Evolutionary conservation across 805 yeast genomes (phyloP).

Genomic region (Yamadazyma olivae): DNA sequence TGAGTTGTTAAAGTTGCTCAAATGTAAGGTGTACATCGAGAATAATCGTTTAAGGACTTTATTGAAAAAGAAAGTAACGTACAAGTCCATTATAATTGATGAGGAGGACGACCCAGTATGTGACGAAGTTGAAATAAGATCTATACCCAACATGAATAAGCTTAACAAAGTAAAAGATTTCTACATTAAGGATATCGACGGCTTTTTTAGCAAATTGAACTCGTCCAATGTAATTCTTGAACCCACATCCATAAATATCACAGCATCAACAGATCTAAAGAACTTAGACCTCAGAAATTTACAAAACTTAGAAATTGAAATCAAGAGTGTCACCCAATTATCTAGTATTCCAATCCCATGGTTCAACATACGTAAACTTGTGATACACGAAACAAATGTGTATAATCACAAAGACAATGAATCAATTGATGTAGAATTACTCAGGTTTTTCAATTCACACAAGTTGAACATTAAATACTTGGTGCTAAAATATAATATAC

Average conservation of each 20-base stretch:
- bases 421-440: conserved; percentile 44
- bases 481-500: conserved; percentile 57
- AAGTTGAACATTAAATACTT: conserved; percentile 31
- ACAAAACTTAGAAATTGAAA: conserved; percentile 3
- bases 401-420: conserved; percentile 24
- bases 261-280: conserved; percentile 1
- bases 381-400: conserved; percentile 5
- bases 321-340: neutral
- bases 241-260: conserved; percentile 8
- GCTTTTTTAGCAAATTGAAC: neutral
- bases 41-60: conserved; percentile 7
- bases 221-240: neutral
- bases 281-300: conserved; percentile 3
- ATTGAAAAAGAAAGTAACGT: conserved; percentile 5
- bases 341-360: neutral
- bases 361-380: conserved; percentile 8
- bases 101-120: conserved; percentile 8
- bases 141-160: neutral
- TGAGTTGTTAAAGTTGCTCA: conserved; percentile 4
- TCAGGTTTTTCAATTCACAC: conserved; percentile 2
- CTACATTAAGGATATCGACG: neutral
- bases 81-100: conserved; percentile 21
- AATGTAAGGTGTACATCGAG: conserved; percentile 10
- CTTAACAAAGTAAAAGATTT: neutral
- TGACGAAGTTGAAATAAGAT: conserved; percentile 10